Evolutionary conservation across 768 basidiomycete species (phyloP), one percentile per base, ranked within the genome.

Genomic region (Lentinula aciculospora): DNA sequence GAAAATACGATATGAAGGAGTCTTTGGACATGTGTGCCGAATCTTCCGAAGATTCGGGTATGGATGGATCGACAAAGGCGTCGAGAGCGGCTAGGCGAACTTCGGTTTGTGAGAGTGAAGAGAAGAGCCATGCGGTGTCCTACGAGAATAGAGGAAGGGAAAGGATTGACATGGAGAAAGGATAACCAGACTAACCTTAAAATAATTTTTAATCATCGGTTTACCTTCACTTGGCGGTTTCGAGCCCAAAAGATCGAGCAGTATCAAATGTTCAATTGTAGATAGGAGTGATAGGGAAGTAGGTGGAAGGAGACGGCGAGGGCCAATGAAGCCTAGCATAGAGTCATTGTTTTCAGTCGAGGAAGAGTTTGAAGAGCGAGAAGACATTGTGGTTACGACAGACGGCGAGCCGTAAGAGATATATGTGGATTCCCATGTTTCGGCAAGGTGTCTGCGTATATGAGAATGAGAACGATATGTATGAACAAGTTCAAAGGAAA

Each of bases 121-220:
- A 89, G 66, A 92, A 95, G 39, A 99, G 74, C 97, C 97, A 98
- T 4, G 88, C 92, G 0, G 97, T 99, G 56, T 94, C 84, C 51
- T 53, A 17, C 3, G 15, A 15, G 29, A 34, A 9, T 1, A 12
- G 10, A 21, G 29, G 17, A 31, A 49, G 47, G 7, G 27, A 29
- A 25, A 4, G 29, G 10, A 28, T 13, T 12, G 7, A 46, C 7
- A 17, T 13, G 13, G 27, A 31, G 2, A 31, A 25, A 25, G 10
- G 9, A 19, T 4, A 15, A 47, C 19, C 8, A 8, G 31, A 40
- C 51, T 23, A 3, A 53, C 51, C 5, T 82, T 71, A 71, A 84
- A 98, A 65, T 85, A 97, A 4, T 89, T 93, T 39, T 81, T 83
- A 49, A 99, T 86, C 12, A 66, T 70, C 2, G 97, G 94, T 53